Evolutionary conservation across 2,329 filamentous ascomycete genomes (phyloP), one percentile per base, ranked within the genome.

Genomic region (Dactylellina haptotyla): DNA sequence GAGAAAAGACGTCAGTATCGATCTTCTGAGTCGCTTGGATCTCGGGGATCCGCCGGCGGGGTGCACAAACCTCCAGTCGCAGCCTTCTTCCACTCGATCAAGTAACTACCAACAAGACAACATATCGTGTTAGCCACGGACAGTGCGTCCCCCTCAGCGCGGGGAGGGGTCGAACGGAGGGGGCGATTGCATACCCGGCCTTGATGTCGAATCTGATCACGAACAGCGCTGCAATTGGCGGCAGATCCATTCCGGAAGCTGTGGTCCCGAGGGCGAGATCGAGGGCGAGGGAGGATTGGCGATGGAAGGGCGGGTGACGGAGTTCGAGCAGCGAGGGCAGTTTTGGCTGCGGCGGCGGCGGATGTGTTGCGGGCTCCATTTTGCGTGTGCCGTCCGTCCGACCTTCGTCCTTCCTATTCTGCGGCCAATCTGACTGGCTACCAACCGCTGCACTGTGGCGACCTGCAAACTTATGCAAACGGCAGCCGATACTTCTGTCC

Each of bases 161-260:
- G 37, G 39, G n/a, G 57, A 48, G 58, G 51, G 66, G 67, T 45
- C 46, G 26, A 18, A 28, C 20, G 41, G 72, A 41, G 58, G 37
- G 30, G 30, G 37, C 18, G 51, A 64, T 26, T 28, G 72, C 81
- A 82, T 89, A 96, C 83, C 93, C 93, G 78, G 92, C 90, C 81
- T 93, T 95, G 82, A 94, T 90, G 82, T 97, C 93, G 83, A 97
- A 97, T 79, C 91, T 88, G 81, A 96, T 94, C 75, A 96, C 85
- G 81, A 96, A 97, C 34, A 96, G 85, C 30, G 92, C 92, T 39
- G 90, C 89, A 79, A 94, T 87, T 59, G 85, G 85, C 53, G 87
- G 87, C 8, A 85, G 81, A 75, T 87, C 85, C 43, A 71, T 73
- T 18, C 72, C 57, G 25, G 64, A 64, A 30, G 67, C 62, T 53